Evolutionary conservation across 1,284 basidiomycete genomes (phyloP).

Genomic region (Prillingera fragicola): DNA sequence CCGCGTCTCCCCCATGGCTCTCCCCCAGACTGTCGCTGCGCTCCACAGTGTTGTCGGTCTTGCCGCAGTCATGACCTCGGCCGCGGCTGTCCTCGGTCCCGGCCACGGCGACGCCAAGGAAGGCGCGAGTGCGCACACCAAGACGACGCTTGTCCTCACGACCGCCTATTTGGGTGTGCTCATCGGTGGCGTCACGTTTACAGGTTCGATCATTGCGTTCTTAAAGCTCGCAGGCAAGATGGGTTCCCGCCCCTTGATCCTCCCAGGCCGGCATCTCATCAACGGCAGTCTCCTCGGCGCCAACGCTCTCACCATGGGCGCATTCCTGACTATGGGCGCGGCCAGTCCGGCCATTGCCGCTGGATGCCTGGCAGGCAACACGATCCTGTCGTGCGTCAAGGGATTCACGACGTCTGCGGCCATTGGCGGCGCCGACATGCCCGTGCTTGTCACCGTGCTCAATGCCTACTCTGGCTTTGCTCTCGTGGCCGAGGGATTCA

Average conservation of each 20-base stretch:
- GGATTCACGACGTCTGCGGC: constrained; percentile 73
- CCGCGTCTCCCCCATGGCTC: constrained; percentile 73
- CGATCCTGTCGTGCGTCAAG: constrained; percentile 69
- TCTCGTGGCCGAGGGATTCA: constrained; percentile 85
- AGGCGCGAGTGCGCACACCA: constrained; percentile 53
- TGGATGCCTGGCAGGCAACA: constrained; percentile 64
- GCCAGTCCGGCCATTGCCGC: constrained; percentile 66
- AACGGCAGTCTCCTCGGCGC: constrained; percentile 63
- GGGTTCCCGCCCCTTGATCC: constrained; percentile 62
- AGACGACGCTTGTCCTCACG: constrained; percentile 65
- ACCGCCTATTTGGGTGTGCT: constrained; percentile 79
- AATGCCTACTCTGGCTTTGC: constrained; percentile 87
- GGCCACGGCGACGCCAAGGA: too few relatives aligned
- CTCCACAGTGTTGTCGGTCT: constrained; percentile 76
- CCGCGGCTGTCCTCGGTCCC: constrained; percentile 70
- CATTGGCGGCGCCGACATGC: constrained; percentile 84
- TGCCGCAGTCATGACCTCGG: constrained; percentile 74
- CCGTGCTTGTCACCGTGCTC: constrained; percentile 78
- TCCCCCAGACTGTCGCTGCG: constrained; percentile 71
- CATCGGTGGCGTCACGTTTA: constrained; percentile 55
- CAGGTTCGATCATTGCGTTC: constrained; percentile 78
- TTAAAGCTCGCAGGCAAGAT: constrained; percentile 73
- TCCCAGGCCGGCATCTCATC: constrained; percentile 69
- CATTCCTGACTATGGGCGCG: constrained; percentile 65
- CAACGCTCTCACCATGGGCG: constrained; percentile 65